Evolutionary conservation across 169 alveolate genomes (phyloP), one percentile per base, ranked within the genome.

Genomic region (Neospora caninum): DNA sequence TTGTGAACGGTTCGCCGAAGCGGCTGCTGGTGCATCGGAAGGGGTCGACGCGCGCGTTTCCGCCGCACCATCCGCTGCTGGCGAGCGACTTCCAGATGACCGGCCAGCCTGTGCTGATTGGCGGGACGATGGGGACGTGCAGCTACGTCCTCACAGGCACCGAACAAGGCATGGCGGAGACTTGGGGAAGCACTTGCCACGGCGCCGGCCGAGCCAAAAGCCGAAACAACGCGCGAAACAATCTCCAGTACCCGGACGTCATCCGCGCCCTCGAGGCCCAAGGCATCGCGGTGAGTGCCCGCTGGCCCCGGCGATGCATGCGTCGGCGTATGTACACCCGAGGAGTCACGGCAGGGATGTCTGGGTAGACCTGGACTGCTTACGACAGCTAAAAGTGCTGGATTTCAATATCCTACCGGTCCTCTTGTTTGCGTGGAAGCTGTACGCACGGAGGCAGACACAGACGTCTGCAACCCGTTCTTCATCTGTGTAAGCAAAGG

Each of bases 91-190:
- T 96, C 94, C 98, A 97, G 93, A 94, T 94, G 70, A 94, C 95
- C 2, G 99, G 99, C 9, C 98, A 98, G 95, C 99, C 99, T 2
- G 98, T 97, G 80, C 97, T 98, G 58, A 97, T 98, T 18, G 99
- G 99, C 31, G 99, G 99, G 49, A 97, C 98, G 43, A 98, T 98
- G 99, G 99, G 99, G 25, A 97, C 98, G 27, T 95, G 97, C 96
- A 96, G 98, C 53, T 98, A 97, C 88, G 98, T 98, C 67, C 96
- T 98, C 22, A 97, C 98, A 6, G 99, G 99, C 70, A 98, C 98
- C 1, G 97, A 97, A 89, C 88, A 86, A 92, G 98, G 98, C 41
- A 96, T 97, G 98, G 93, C 95, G 87, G 96, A 95, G 43, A 97
- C 99, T 16, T 97, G 97, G 87, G 98, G 98, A 27, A 95, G 98